phyloP scores from a whole-genome alignment of 345 rosid genomes.

The Zanthoxylum bungeanum region DNA sequence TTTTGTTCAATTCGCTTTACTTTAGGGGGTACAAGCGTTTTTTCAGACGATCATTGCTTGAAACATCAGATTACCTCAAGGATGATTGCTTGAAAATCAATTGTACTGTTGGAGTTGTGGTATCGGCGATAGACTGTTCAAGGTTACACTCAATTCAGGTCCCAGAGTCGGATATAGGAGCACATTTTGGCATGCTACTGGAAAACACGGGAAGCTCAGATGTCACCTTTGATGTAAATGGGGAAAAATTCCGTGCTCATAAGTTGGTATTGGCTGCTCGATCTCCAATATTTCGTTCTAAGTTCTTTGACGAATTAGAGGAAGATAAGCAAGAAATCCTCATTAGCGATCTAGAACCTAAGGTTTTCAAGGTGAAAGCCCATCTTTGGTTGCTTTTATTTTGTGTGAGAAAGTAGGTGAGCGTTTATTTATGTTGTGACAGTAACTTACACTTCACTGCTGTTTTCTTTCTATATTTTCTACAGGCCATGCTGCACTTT shows the following conservation, averaged over 20 bases:
- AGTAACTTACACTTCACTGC: neutral
- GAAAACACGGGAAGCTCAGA: conserved; percentile 61
- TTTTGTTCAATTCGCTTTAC: conserved; percentile 7
- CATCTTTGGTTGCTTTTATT: conserved; percentile 3
- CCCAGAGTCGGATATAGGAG: conserved; percentile 61
- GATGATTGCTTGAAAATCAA: conserved; percentile 65
- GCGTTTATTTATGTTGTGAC: neutral
- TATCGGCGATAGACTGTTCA: conserved; percentile 45
- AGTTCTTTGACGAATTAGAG: conserved; percentile 32
- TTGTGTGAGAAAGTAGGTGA: neutral
- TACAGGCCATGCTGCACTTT: conserved; percentile 52
- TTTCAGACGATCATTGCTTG: conserved; percentile 58
- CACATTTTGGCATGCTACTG: conserved; percentile 52
- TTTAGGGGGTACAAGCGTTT: conserved; percentile 80
- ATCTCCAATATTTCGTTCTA: conserved; percentile 47
- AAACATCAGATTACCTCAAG: conserved; percentile 61
- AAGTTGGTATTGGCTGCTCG: conserved; percentile 69
- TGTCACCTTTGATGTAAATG: conserved; percentile 53
- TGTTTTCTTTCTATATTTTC: neutral
- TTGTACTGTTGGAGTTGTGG: conserved; percentile 72
- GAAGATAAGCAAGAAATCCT: conserved; percentile 39
- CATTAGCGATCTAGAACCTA: conserved; percentile 47
- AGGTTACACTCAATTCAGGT: conserved; percentile 46
- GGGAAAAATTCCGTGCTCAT: conserved; percentile 59
- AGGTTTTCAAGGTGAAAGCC: conserved; percentile 51